A percentile compares a stretch with the other conserved stretches of the same genome.
Evolutionary conservation across 2,329 filamentous ascomycete species (phyloP).

Genomic region (Xylaria arbuscula): DNA sequence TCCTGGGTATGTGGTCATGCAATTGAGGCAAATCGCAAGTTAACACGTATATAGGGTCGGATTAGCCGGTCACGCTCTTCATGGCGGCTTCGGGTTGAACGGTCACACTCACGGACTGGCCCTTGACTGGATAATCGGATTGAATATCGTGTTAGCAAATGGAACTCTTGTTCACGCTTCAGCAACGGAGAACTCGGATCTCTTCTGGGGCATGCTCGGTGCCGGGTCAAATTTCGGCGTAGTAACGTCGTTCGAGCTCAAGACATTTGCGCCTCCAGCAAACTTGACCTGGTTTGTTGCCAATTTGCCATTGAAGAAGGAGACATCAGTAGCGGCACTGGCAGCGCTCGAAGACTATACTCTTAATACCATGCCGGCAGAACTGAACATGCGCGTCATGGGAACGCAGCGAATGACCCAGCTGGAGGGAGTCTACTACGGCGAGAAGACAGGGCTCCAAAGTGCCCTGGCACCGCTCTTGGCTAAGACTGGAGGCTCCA

Average conservation of each 20-base stretch:
- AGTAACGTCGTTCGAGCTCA: slow-evolving; percentile 47
- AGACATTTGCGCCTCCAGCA: slow-evolving; percentile 48
- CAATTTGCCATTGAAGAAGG: slow-evolving; percentile 45
- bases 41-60: slow-evolving; percentile 49
- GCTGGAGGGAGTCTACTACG: slow-evolving; percentile 55
- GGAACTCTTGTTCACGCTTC: slow-evolving; percentile 47
- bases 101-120: slow-evolving; percentile 59
- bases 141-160: slow-evolving; percentile 49
- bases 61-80: slow-evolving; percentile 52
- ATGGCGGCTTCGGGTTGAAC: slow-evolving; percentile 53
- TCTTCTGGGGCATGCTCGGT: slow-evolving; percentile 51
- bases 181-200: slow-evolving; percentile 48
- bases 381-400: slow-evolving; percentile 58
- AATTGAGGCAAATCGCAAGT: neutral
- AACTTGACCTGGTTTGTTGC: slow-evolving; percentile 50
- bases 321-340: slow-evolving; percentile 53
- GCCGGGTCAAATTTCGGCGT: slow-evolving; percentile 51
- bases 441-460: slow-evolving; percentile 51
- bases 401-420: slow-evolving; percentile 51
- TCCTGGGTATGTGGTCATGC: slow-evolving; percentile 50
- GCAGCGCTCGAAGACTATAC: slow-evolving; percentile 57
- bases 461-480: slow-evolving; percentile 51
- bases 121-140: slow-evolving; percentile 57
- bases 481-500: slow-evolving; percentile 49
- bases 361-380: slow-evolving; percentile 52